These are phyloP conservation scores for Antitrichia curtipendula DNA, from an alignment of 225 moss, liverwort and hornwort genomes.

Conservation along the genomic window DNA sequence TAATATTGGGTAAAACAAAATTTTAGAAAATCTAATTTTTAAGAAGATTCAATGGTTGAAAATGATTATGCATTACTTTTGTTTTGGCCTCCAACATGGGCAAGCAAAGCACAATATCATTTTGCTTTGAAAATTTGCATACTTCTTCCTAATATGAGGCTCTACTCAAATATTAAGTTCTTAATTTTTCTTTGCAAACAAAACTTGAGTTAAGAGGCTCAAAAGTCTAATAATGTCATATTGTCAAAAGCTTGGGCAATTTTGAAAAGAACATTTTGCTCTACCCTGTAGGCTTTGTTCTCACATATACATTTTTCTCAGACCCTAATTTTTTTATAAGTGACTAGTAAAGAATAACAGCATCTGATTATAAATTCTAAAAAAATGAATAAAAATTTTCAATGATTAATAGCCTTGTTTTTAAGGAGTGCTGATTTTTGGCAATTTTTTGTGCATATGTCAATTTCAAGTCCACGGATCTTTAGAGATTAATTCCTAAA, in stretches of 20 bases:
- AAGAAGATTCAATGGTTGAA: accelerated
- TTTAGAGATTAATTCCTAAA: no score
- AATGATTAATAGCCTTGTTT: not conserved
- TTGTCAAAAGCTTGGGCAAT: accelerated
- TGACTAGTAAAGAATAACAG: accelerated
- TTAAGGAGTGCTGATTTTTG: not conserved
- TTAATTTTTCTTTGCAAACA: not conserved
- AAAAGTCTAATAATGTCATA: not conserved
- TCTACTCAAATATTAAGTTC: not conserved
- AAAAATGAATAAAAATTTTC: not conserved
- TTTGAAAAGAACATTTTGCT: not conserved
- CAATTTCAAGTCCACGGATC: no score
- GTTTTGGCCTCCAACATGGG: not conserved
- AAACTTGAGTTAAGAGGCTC: not conserved
- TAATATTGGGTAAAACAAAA: not conserved
- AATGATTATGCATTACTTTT: accelerated
- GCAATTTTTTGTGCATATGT: not conserved
- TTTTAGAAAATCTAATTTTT: not conserved
- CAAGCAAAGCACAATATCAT: not conserved
- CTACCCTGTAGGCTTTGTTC: not conserved
- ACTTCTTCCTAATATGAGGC: not conserved
- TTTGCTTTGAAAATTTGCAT: not conserved
- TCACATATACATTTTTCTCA: not conserved
- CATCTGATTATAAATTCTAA: accelerated
- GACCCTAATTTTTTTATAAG: not conserved